Evolutionary conservation across 441 rosid genomes (phyloP).

Genomic region (Erodium moschatum): DNA sequence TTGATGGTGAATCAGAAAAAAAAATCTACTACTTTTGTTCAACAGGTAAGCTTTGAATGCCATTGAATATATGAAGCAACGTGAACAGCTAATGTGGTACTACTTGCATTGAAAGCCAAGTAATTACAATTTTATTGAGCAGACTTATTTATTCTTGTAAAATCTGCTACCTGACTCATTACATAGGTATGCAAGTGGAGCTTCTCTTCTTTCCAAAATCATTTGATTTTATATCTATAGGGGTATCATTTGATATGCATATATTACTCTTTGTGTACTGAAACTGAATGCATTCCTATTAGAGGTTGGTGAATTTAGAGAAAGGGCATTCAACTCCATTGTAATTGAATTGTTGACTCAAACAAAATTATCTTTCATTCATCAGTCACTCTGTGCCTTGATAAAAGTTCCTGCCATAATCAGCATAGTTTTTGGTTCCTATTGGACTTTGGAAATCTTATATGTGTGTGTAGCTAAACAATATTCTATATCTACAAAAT

Average conservation of each 20-base stretch:
- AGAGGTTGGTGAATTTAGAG: neutral
- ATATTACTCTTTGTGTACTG: neutral
- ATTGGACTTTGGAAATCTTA: neutral
- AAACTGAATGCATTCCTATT: neutral
- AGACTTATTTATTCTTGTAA: neutral
- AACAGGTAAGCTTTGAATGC: neutral
- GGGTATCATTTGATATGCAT: neutral
- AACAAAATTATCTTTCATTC: neutral
- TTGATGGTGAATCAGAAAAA: conserved; percentile 6
- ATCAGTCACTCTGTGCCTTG: neutral
- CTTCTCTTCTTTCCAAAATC: neutral
- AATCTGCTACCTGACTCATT: neutral
- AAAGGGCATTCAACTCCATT: neutral
- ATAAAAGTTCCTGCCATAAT: neutral
- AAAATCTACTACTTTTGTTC: neutral
- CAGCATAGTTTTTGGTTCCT: neutral
- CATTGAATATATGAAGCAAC: neutral
- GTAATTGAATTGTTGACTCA: neutral
- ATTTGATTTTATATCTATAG: neutral
- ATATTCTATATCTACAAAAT: neutral
- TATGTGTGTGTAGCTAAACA: neutral
- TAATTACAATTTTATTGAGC: neutral
- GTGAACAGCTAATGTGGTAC: neutral
- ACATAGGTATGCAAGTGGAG: neutral
- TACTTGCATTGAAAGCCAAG: neutral